Percentiles rank a stretch among this genome's conserved stretches.
phyloP scores from a whole-genome alignment of 352 stramenopile genomes.

The Globisporangium parvum region DNA sequence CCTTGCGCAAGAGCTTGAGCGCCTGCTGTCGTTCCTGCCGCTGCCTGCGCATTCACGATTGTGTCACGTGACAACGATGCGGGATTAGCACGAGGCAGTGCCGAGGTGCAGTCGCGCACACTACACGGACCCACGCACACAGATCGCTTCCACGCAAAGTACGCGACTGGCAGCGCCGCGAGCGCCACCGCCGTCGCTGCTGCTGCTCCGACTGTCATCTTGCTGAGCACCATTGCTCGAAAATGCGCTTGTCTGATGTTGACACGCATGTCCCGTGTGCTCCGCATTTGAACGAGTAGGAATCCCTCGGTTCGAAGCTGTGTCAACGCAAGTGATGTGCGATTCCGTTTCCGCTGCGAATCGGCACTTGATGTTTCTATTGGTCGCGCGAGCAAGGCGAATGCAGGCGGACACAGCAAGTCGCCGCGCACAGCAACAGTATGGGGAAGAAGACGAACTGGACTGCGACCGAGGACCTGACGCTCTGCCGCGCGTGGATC shows the following conservation, averaged over 20 bases:
- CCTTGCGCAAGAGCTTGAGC: conserved; percentile 61
- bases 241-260: neutral
- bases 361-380: neutral
- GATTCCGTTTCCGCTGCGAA: neutral
- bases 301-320: neutral
- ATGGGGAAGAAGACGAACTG: conserved; percentile 86
- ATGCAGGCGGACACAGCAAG: too few species aligned
- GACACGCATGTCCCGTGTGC: neutral
- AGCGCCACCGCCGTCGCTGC: conserved; percentile 14
- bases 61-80: too few species aligned
- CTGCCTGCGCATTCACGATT: conserved; percentile 17
- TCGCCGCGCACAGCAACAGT: neutral
- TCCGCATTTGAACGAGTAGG: neutral
- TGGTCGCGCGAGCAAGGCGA: neutral
- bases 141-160: conserved; percentile 29
- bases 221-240: conserved; percentile 3
- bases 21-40: conserved; percentile 32
- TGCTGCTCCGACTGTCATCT: conserved; percentile 5
- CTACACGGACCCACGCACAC: conserved; percentile 17
- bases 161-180: conserved; percentile 32
- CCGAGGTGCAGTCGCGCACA: neutral
- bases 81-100: neutral
- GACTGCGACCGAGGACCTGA: conserved; percentile 51
- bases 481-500: conserved; percentile 67
- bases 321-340: neutral